phyloP scores from a whole-genome alignment of 2,329 filamentous ascomycete genomes.

The Neofusicoccum sp. region DNA sequence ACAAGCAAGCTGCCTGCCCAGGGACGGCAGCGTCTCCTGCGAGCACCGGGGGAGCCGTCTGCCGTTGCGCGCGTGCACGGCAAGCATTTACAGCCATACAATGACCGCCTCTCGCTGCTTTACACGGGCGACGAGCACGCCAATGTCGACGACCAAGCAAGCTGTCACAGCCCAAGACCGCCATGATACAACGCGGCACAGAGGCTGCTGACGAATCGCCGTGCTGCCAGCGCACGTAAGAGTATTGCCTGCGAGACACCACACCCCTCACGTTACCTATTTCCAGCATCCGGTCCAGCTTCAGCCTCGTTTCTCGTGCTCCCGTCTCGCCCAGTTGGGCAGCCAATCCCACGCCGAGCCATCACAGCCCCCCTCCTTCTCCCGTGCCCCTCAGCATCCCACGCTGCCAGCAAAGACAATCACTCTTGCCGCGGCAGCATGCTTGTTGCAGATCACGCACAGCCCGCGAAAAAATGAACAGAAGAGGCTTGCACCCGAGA shows the following conservation, averaged over 20 bases:
- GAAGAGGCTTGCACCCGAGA: not conserved
- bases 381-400: not conserved
- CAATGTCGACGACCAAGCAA: not conserved
- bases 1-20: not conserved
- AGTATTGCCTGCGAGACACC: not conserved
- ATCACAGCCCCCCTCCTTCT: not conserved
- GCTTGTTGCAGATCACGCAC: not conserved
- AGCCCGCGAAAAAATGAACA: not conserved
- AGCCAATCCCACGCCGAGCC: not conserved
- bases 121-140: not conserved
- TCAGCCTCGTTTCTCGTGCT: slow-evolving; percentile 11
- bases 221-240: not conserved
- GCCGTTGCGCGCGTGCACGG: too few species aligned
- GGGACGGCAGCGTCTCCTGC: too few species aligned
- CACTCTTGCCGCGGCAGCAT: too few species aligned
- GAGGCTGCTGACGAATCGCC: not conserved
- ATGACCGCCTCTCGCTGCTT: not conserved
- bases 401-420: not conserved
- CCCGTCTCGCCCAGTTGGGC: not conserved
- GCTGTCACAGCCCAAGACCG: not conserved
- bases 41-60: too few species aligned
- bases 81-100: too few species aligned
- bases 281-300: slow-evolving; percentile 1
- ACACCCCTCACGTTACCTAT: not conserved
- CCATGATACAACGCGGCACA: slow-evolving; percentile 3